Percentiles rank a stretch among this genome's conserved stretches.
Evolutionary conservation across 2,329 filamentous ascomycete species (phyloP).

Genomic region (Tricladium varicosporioides): DNA sequence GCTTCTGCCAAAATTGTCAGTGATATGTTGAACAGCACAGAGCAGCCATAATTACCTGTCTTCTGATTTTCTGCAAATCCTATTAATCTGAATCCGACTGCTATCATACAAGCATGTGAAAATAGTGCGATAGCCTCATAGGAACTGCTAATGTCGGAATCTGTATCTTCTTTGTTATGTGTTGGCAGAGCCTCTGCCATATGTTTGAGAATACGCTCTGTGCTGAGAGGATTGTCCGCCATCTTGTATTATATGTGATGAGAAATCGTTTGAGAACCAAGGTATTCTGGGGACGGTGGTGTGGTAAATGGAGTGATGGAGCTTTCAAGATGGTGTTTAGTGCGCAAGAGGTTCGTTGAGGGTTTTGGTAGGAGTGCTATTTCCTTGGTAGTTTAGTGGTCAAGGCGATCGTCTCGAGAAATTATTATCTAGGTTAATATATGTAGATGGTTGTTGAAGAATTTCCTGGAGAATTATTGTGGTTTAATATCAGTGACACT

Average conservation of each 20-base stretch:
- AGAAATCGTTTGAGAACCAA: too few relatives aligned
- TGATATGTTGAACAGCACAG: conserved; percentile 7
- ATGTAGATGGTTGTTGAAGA: too few relatives aligned
- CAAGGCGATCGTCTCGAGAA: too few relatives aligned
- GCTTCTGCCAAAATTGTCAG: conserved; percentile 42
- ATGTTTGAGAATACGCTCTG: conserved; percentile 47
- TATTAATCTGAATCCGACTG: conserved; percentile 75
- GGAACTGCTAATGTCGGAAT: conserved; percentile 64
- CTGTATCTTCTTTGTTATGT: conserved; percentile 49
- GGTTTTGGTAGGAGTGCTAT: too few relatives aligned
- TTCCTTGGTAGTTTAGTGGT: too few relatives aligned
- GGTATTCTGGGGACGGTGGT: too few relatives aligned
- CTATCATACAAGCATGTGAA: conserved; percentile 77
- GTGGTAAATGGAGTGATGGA: too few relatives aligned
- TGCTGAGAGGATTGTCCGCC: conserved; percentile 39
- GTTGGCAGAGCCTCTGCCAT: conserved; percentile 62
- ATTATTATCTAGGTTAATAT: too few relatives aligned
- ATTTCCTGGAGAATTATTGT: background rate
- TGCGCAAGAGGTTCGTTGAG: too few relatives aligned
- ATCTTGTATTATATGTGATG: conserved; percentile 18
- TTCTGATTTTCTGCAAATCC: conserved; percentile 82
- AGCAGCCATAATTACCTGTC: conserved; percentile 50
- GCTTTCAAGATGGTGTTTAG: too few relatives aligned
- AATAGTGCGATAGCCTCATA: conserved; percentile 85
- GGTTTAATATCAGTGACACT: background rate